A percentile compares a stretch with the other conserved stretches of the same genome.
Conservation (phyloP, 2,329 filamentous ascomycete species). For the Cytospora piceae region DNA sequence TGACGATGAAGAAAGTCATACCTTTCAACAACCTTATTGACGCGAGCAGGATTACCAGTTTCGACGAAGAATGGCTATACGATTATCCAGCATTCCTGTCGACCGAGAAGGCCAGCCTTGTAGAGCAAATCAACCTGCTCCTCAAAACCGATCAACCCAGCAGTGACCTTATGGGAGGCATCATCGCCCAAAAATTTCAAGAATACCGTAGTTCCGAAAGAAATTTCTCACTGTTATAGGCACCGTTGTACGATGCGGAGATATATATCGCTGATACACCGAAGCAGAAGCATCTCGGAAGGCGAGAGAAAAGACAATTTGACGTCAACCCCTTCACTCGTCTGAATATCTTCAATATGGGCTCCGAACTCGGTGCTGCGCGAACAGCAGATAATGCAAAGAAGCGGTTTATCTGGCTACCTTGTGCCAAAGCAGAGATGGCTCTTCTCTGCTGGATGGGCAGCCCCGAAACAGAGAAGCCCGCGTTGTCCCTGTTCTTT, state of each 20-base stretch:
- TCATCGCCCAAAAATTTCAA: neutral
- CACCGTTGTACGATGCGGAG: neutral
- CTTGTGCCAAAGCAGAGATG: neutral
- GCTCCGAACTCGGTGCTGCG: neutral
- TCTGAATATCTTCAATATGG: neutral
- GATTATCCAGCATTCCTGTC: conserved; percentile 31
- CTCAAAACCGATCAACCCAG: neutral
- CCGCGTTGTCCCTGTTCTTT: conserved; percentile 32
- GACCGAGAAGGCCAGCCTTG: neutral
- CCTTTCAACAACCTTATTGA: conserved; percentile 27
- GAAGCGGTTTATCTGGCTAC: conserved; percentile 13
- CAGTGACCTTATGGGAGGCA: neutral
- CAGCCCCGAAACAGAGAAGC: conserved; percentile 10
- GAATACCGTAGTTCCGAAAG: neutral
- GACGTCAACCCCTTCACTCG: neutral
- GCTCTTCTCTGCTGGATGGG: conserved; percentile 13
- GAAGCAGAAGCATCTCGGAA: conserved; percentile 8
- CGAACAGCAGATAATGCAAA: neutral
- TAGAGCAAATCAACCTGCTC: neutral
- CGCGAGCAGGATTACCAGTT: conserved; percentile 21
- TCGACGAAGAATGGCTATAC: conserved; percentile 34
- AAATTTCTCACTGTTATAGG: neutral
- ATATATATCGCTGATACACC: neutral
- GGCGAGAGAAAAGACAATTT: neutral
- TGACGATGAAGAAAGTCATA: conserved; percentile 24